Conservation (phyloP, 768 basidiomycete genomes). For the Pleurotus citrinopileatus region DNA sequence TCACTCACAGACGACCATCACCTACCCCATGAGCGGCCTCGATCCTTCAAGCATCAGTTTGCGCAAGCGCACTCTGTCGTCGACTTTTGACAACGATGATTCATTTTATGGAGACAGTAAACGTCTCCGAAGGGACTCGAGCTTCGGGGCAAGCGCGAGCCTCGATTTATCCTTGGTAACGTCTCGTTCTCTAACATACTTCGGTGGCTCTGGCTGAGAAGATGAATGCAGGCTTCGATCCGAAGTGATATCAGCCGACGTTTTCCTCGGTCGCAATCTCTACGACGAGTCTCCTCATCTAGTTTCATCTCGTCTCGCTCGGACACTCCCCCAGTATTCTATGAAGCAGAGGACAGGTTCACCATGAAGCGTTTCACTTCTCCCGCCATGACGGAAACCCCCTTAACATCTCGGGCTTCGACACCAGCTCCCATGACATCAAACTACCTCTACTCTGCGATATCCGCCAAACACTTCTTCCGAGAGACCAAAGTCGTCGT, state of each 20-base stretch:
- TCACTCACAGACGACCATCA: neutral
- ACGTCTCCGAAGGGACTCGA: slow-evolving; percentile 6
- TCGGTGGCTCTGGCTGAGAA: neutral
- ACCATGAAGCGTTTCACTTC: neutral
- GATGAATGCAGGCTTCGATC: neutral
- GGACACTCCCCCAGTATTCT: neutral
- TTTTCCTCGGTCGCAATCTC: neutral
- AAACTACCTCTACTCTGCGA: slow-evolving; percentile 15
- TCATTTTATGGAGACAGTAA: neutral
- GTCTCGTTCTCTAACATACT: neutral
- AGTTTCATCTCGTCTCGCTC: neutral
- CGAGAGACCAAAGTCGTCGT: slow-evolving; percentile 20
- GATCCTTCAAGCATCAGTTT: neutral
- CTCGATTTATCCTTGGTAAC: neutral
- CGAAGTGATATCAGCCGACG: neutral
- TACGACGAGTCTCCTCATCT: slow-evolving; percentile 4
- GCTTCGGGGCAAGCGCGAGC: slow-evolving; percentile 1
- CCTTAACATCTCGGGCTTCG: neutral
- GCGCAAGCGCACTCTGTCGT: slow-evolving; percentile 7
- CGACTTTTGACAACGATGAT: slow-evolving; percentile 1
- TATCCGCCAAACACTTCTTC: slow-evolving; percentile 24
- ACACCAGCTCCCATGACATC: slow-evolving; percentile 9
- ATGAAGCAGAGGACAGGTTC: slow-evolving; percentile 2
- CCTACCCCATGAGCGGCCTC: neutral
- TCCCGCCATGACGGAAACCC: neutral